phyloP scores from a whole-genome alignment of 805 yeast genomes.

The Yamadazyma tumulicola region DNA sequence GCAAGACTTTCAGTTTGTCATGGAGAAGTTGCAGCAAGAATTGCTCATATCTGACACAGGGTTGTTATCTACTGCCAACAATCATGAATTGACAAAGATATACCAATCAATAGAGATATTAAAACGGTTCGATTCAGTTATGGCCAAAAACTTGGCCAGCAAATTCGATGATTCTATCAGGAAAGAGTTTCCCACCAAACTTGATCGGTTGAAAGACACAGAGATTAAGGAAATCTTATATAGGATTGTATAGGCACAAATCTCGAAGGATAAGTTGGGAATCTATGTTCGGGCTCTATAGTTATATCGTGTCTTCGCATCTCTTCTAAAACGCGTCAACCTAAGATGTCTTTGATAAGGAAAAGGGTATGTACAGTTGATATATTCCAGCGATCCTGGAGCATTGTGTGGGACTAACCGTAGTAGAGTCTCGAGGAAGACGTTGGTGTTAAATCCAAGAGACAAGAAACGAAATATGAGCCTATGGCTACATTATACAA shows the following conservation, averaged over 20 bases:
- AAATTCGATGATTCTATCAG: slow-evolving; percentile 15
- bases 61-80: slow-evolving; percentile 15
- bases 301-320: too few species aligned
- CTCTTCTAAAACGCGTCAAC: too few species aligned
- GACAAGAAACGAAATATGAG: slow-evolving; percentile 13
- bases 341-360: slow-evolving; percentile 22
- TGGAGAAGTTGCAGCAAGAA: slow-evolving; percentile 14
- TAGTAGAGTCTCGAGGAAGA: slow-evolving; percentile 10
- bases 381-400: not conserved
- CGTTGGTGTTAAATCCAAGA: slow-evolving; percentile 7
- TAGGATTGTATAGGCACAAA: slow-evolving; percentile 19
- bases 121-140: slow-evolving; percentile 18
- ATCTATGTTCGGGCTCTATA: too few species aligned
- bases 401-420: not conserved
- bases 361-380: slow-evolving; percentile 25
- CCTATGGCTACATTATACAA: slow-evolving; percentile 21
- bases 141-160: slow-evolving; percentile 17
- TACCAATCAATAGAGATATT: slow-evolving; percentile 29
- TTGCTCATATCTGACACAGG: slow-evolving; percentile 11
- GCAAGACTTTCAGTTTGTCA: slow-evolving; percentile 24
- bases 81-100: slow-evolving; percentile 22
- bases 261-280: not conserved
- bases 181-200: slow-evolving; percentile 15
- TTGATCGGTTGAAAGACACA: slow-evolving; percentile 14
- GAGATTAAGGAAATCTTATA: slow-evolving; percentile 26